These are phyloP conservation scores for Fusarium sororula DNA, from an alignment of 2,329 filamentous ascomycete genomes.

Conservation along the genomic window DNA sequence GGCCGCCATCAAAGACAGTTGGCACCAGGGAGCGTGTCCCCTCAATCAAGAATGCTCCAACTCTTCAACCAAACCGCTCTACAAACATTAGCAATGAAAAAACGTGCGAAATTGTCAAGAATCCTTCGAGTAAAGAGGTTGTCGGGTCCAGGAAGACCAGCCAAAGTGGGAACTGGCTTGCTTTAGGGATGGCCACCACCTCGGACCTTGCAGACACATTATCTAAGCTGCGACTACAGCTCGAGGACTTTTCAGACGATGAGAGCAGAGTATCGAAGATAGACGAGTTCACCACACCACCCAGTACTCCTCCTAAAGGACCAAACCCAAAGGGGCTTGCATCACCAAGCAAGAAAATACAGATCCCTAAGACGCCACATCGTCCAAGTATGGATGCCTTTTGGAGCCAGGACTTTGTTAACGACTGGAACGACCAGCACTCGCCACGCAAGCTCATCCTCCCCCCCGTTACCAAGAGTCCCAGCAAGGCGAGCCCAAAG, in stretches of 20 bases:
- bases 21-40: not conserved
- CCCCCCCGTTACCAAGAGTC: conserved; percentile 41
- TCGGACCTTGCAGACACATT: conserved; percentile 38
- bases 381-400: conserved; percentile 64
- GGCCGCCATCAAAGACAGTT: not conserved
- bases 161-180: not conserved
- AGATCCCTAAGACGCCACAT: conserved; percentile 64
- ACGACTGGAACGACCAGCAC: conserved; percentile 72
- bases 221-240: conserved; percentile 38
- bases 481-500: conserved; percentile 45
- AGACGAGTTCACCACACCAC: conserved; percentile 34
- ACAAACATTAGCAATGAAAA: not conserved
- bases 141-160: not conserved
- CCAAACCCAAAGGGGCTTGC: conserved; percentile 32
- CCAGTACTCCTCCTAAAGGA: conserved; percentile 30
- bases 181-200: conserved; percentile 10
- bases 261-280: conserved; percentile 13
- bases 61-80: not conserved
- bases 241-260: conserved; percentile 38
- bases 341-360: conserved; percentile 46
- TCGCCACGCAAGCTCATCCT: conserved; percentile 58
- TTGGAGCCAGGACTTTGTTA: conserved; percentile 66
- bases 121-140: not conserved
- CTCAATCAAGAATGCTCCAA: conserved; percentile 3
- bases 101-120: not conserved